Base-by-base conservation (phyloP, 2,329 filamentous ascomycete species). In the Fusarium sp. region DNA sequence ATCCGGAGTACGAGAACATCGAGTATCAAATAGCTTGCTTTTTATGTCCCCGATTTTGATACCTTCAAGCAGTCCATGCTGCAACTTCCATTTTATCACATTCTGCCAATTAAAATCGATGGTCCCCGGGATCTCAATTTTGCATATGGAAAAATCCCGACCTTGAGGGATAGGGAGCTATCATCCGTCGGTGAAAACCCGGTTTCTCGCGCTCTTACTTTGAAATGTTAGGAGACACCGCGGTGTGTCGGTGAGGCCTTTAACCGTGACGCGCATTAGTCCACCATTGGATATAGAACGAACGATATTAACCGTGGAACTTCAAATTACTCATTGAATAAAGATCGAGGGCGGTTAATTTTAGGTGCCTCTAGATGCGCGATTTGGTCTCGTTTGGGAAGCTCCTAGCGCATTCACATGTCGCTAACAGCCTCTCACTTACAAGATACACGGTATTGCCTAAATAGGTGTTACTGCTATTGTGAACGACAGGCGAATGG, bases 181-280 rank as follows among this genome's bases (percentile, higher is more conserved):
- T 32, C 32, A 35, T 45, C 59, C 41, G 57, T 63, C 67, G 61
- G 69, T 50, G 46, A 57, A 59, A 67, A 60, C 68, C 73, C 73
- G 73, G 69, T 69, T 69, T 73, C 64, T 75, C 49, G 52, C 69
- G 63, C 66, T 72, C 58, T 49, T 45, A 52, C 37, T 50, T 50
- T 38, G 42, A 27, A 32, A 35, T 32, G 12, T 57, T 23, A 18
- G 17, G 26, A 26, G 20, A 41, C 32, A 59, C 44, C 37, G 17
- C 64, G 65, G 70, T 72, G 66, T 72, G 53, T 67, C 69, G 70
- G 66, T 70, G 66, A 70, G 66, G 30, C 52, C 30, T 33, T 55
- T 55, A 46, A 26, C 53, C 30, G 27, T 18, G 44, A 35, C n/a
- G 62, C 45, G 46, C 52, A 66, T 17, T 64, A 63, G 44, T 44